phyloP scores from a whole-genome alignment of 352 stramenopile species.

The Pythium apleroticum region DNA sequence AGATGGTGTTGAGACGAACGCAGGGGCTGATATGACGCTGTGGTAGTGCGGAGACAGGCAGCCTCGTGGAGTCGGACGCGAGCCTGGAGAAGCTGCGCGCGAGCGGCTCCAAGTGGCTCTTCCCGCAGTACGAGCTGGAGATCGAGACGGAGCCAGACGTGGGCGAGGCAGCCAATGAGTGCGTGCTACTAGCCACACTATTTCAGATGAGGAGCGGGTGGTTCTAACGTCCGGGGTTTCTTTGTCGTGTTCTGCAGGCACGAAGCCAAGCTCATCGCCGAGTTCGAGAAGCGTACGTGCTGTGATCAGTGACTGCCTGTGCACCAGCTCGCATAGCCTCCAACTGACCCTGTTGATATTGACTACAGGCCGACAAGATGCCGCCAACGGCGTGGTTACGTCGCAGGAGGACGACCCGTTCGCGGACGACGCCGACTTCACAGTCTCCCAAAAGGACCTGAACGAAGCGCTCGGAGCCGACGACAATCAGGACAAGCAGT shows the following conservation, averaged over 20 bases:
- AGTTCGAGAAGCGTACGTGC: conserved; percentile 66
- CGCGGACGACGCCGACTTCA: conserved; percentile 70
- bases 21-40: too few species aligned
- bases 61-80: conserved; percentile 42
- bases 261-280: conserved; percentile 70
- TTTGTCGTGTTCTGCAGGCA: conserved; percentile 25
- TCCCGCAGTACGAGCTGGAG: conserved; percentile 72
- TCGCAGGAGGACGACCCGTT: conserved; percentile 50
- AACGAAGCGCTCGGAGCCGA: conserved; percentile 66
- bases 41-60: conserved; percentile 37
- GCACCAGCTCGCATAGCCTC: neutral
- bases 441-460: conserved; percentile 74
- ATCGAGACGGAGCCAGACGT: conserved; percentile 77
- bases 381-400: neutral
- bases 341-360: neutral
- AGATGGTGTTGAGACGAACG: too few species aligned
- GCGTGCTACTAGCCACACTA: conserved; percentile 10
- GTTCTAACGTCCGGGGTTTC: neutral
- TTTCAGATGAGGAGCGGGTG: neutral
- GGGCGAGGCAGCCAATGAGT: conserved; percentile 61
- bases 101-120: conserved; percentile 72
- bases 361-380: neutral
- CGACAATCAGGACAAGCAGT: conserved; percentile 68
- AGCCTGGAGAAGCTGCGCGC: conserved; percentile 33
- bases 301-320: neutral